Evolutionary conservation across 2,329 filamentous ascomycete genomes (phyloP), one percentile per base, ranked within the genome.

Genomic region (Botrytis byssoidea): DNA sequence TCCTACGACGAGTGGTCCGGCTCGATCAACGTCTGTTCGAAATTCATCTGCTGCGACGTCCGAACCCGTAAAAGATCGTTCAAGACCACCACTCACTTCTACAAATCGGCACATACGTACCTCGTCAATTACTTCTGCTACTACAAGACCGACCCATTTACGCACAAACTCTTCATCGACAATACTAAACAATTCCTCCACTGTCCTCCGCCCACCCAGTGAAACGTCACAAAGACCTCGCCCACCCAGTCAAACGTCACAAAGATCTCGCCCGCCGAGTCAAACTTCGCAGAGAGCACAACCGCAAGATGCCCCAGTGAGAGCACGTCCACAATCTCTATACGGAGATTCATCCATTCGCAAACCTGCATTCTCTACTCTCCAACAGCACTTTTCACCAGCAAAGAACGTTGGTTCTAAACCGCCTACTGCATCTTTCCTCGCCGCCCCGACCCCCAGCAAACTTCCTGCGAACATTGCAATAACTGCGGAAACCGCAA

Each of bases 321-420:
- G 66, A 64, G 12, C 57, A 20, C 64, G 71, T n/a, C 63, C 71
- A 46, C 74, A 75, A 73, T 67, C 73, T 12, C 44, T 75, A 29
- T 74, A 73, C 37, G 72, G 67, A 8, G 77, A 79, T 12, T 57
- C 76, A 9, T 76, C 74, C 60, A 55, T 75, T 6, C 68, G 72
- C 32, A 77, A 75, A 73, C 80, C 80, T 32, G 74, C 77, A 18
- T 92, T 92, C 81, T 88, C 85, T 66, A 91, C 87, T 0, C 85
- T 88, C 57, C 90, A 92, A 77, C 90, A 92, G 77, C 89, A 92
- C 82, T 92, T 88, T 82, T 90, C 88, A 42, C 90, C 91, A 0
- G 87, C 88, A 63, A 91, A 91, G 78, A 85, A 84, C 6, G 82
- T 85, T 14, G 85, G 87, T 0, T 88, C 90, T 0, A 92, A 92